Conservation (phyloP, 306 rosid species). For the Lupinus albus region DNA sequence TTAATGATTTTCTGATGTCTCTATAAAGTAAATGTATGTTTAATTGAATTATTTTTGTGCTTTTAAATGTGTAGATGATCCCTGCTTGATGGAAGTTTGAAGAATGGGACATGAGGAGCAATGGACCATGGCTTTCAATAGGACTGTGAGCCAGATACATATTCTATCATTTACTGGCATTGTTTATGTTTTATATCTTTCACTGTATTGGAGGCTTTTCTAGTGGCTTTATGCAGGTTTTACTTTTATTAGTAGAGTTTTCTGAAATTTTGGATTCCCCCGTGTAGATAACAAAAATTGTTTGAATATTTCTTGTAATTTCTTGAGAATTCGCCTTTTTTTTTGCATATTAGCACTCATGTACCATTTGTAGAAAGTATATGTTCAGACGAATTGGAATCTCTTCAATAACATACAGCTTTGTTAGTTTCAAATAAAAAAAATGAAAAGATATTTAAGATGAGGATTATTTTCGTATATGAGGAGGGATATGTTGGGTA, state of each 20-base stretch:
- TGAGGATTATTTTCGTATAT: no score
- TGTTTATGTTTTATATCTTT: slow-evolving; percentile 18
- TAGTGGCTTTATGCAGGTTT: slow-evolving; percentile 40
- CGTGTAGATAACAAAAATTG: slow-evolving; percentile 37
- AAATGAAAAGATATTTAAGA: no score
- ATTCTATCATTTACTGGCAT: slow-evolving; percentile 39
- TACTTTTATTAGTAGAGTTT: slow-evolving; percentile 32
- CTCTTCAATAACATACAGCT: slow-evolving; percentile 13
- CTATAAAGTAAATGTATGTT: slow-evolving; percentile 2
- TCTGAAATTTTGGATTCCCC: slow-evolving; percentile 34
- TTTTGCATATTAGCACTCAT: slow-evolving; percentile 30
- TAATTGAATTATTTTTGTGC: slow-evolving; percentile 9
- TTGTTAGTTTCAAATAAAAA: no score
- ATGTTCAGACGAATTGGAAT: slow-evolving; percentile 38
- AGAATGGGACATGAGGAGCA: slow-evolving; percentile 34
- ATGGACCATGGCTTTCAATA: slow-evolving; percentile 26
- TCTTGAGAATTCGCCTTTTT: slow-evolving; percentile 32
- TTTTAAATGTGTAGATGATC: slow-evolving; percentile 48
- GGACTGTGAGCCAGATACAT: slow-evolving; percentile 42
- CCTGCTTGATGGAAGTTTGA: slow-evolving; percentile 51
- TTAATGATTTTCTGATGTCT: slow-evolving; percentile 9
- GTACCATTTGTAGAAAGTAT: slow-evolving; percentile 35
- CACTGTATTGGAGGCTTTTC: slow-evolving; percentile 30
- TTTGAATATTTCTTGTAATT: slow-evolving; percentile 41
- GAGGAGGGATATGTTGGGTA: no score